These are phyloP conservation scores for Eucalyptus regnans DNA, from an alignment of 345 rosid species.

Conservation along the genomic window DNA sequence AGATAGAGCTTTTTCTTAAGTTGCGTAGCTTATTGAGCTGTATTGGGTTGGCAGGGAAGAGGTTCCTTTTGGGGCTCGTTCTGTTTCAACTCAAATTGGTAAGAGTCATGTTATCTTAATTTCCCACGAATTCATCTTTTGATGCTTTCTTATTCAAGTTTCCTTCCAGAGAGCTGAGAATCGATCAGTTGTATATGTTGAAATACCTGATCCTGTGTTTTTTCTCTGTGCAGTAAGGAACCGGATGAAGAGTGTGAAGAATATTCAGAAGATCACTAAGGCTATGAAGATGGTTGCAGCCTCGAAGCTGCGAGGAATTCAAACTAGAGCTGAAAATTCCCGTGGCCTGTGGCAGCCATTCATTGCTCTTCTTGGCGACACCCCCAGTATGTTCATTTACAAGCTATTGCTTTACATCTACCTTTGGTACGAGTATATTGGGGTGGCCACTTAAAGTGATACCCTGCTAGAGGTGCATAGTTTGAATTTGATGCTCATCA, in stretches of 20 bases:
- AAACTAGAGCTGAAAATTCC: constrained; percentile 79
- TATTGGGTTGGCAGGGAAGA: constrained; percentile 51
- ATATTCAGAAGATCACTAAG: constrained; percentile 95
- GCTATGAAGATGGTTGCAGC: constrained; percentile 99
- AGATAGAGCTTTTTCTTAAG: neutral
- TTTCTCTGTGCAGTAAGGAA: constrained; percentile 61
- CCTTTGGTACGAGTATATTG: neutral
- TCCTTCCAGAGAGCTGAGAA: neutral
- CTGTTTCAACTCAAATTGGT: constrained; percentile 90
- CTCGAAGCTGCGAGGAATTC: constrained; percentile 85
- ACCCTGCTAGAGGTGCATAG: neutral
- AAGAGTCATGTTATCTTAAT: constrained; percentile 7
- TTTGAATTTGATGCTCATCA: neutral
- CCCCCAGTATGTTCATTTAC: constrained; percentile 24
- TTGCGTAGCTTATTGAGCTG: neutral
- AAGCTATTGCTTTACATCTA: neutral
- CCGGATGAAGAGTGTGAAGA: constrained; percentile 97
- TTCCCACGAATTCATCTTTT: neutral
- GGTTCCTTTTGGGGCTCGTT: constrained; percentile 54
- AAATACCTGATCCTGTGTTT: neutral
- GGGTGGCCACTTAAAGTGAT: neutral
- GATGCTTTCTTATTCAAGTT: neutral
- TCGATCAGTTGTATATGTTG: neutral
- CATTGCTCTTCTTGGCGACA: constrained; percentile 66
- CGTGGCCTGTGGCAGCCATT: constrained; percentile 99